Evolutionary conservation across 2,329 filamentous ascomycete species (phyloP).

Genomic region (Phyllosticta capitalensis): DNA sequence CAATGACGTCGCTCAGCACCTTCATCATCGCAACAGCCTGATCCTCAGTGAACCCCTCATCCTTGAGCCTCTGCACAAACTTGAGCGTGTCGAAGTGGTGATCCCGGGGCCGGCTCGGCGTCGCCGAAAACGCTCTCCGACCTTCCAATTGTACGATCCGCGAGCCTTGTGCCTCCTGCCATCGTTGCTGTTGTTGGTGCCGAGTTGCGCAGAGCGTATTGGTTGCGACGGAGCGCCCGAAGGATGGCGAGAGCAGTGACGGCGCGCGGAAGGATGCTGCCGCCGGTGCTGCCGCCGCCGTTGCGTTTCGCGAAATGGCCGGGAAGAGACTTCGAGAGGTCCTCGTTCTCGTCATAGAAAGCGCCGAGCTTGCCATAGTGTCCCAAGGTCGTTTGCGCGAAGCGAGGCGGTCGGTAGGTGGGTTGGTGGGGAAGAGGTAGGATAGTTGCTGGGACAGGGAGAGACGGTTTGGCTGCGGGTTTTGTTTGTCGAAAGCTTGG

Average conservation of each 20-base stretch:
- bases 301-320: slow-evolving; percentile 6
- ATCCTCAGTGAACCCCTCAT: slow-evolving; percentile 89
- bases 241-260: neutral
- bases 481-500: neutral
- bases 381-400: neutral
- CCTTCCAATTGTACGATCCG: neutral
- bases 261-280: neutral
- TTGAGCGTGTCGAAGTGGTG: slow-evolving; percentile 98
- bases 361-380: slow-evolving; percentile 18
- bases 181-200: neutral
- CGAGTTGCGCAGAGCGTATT: neutral
- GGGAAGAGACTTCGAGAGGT: slow-evolving; percentile 1
- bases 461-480: neutral
- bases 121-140: slow-evolving; percentile 55
- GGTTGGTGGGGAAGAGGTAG: neutral
- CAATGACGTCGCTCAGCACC: slow-evolving; percentile 90
- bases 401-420: neutral
- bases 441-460: neutral
- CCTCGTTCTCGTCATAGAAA: neutral
- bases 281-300: neutral
- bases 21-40: slow-evolving; percentile 99
- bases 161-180: neutral
- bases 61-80: slow-evolving; percentile 82
- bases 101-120: slow-evolving; percentile 46
- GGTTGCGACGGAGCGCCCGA: neutral